phyloP scores from a whole-genome alignment of 2,329 filamentous ascomycete genomes.

The Apiospora marii region DNA sequence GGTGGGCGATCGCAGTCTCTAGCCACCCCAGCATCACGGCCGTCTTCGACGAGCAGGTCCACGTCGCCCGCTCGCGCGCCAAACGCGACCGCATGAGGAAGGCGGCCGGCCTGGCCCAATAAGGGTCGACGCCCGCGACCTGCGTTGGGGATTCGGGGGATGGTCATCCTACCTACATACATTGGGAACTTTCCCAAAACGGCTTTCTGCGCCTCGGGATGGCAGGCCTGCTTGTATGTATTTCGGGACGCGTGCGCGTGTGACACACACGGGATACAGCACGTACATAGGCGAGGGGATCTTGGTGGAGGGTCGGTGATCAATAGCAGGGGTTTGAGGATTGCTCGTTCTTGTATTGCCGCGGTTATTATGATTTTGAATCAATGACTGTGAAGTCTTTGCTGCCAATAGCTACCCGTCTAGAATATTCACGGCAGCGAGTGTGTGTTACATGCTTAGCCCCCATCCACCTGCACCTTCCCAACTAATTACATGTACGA shows the following conservation, averaged over 20 bases:
- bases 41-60: conserved; percentile 29
- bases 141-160: background rate
- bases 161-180: background rate
- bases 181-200: conserved; percentile 7
- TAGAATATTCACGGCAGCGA: background rate
- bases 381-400: background rate
- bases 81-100: conserved; percentile 28
- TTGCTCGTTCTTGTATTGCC: conserved; percentile 8
- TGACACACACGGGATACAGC: background rate
- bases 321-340: background rate
- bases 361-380: background rate
- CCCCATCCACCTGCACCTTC: background rate
- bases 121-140: background rate
- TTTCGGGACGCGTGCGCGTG: background rate
- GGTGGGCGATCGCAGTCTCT: conserved; percentile 28
- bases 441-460: background rate
- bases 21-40: conserved; percentile 27
- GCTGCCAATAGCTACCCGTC: background rate
- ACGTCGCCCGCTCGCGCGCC: conserved; percentile 27
- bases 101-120: conserved; percentile 25
- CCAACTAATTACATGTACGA: background rate
- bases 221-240: background rate
- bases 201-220: background rate
- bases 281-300: background rate
- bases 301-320: background rate